Conservation (phyloP, 495 filamentous ascomycete species). For the Opeltia flavorubescens region DNA sequence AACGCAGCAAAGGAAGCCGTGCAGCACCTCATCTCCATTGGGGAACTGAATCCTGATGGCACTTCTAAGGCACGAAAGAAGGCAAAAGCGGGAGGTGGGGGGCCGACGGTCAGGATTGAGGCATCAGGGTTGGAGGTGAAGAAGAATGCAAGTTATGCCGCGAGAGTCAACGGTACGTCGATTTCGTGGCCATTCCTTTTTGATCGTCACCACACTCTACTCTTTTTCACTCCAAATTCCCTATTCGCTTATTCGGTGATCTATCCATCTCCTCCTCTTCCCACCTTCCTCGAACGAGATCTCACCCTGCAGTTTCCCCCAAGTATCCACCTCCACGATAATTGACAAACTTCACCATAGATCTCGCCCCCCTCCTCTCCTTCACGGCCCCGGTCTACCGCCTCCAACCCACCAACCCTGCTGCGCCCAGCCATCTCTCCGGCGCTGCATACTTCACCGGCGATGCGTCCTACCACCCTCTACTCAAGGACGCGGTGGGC, state of each 20-base stretch:
- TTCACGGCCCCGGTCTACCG: slow-evolving; percentile 8
- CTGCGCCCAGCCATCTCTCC: slow-evolving; percentile 9
- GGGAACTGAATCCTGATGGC: slow-evolving; percentile 10
- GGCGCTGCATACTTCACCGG: slow-evolving; percentile 19
- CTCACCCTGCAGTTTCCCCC: no score
- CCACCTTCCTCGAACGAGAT: no score
- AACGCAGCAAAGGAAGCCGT: slow-evolving; percentile 15
- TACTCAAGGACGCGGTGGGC: slow-evolving; percentile 21
- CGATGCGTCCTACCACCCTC: slow-evolving; percentile 9
- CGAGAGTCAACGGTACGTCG: slow-evolving; percentile 9
- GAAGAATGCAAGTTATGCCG: slow-evolving; percentile 7
- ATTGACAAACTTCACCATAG: not conserved
- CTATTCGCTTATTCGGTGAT: no score
- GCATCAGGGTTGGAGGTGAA: slow-evolving; percentile 3
- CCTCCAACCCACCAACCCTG: slow-evolving; percentile 1
- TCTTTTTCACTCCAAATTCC: not conserved
- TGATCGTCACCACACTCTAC: not conserved
- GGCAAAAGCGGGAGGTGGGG: not conserved
- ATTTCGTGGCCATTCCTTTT: not conserved
- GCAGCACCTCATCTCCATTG: slow-evolving; percentile 14
- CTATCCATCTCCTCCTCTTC: not conserved
- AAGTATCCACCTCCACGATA: not conserved
- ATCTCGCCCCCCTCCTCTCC: slow-evolving; percentile 9
- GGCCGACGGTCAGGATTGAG: slow-evolving; percentile 5
- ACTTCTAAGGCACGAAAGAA: slow-evolving; percentile 8